Percentiles rank a stretch among this genome's conserved stretches.
phyloP scores from a whole-genome alignment of 2,329 filamentous ascomycete species.

The Camillea tinctor region DNA sequence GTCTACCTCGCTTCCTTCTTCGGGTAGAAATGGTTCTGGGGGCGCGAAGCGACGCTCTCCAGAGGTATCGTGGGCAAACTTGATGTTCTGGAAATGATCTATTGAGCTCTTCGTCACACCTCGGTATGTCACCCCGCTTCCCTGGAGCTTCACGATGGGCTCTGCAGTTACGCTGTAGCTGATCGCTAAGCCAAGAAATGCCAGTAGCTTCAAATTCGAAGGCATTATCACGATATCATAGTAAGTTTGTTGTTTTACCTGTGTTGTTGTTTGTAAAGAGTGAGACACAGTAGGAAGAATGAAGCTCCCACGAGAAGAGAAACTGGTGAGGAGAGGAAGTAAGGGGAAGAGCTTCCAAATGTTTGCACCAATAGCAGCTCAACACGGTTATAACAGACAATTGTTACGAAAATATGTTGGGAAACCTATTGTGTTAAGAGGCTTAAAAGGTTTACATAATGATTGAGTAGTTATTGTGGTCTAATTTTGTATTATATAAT shows the following conservation, averaged over 20 bases:
- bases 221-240: background rate
- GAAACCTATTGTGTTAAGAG: no score
- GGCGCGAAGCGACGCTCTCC: slow-evolving; percentile 27
- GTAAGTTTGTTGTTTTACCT: background rate
- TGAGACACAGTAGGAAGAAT: background rate
- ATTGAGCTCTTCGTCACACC: slow-evolving; percentile 11
- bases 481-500: no score
- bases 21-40: slow-evolving; percentile 24
- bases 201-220: background rate
- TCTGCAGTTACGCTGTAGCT: slow-evolving; percentile 1
- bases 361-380: no score
- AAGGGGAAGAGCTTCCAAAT: background rate
- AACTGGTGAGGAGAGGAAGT: background rate
- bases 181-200: background rate
- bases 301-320: background rate
- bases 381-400: no score
- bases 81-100: slow-evolving; percentile 30
- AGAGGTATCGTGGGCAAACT: slow-evolving; percentile 28
- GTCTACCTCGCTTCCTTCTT: slow-evolving; percentile 21
- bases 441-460: no score
- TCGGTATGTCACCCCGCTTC: slow-evolving; percentile 15
- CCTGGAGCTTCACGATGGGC: slow-evolving; percentile 6
- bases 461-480: no score
- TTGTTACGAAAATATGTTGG: no score
- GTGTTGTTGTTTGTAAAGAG: background rate